These are phyloP conservation scores for Stylonectria norvegica DNA, from an alignment of 2,329 filamentous ascomycete genomes.

Conservation along the genomic window DNA sequence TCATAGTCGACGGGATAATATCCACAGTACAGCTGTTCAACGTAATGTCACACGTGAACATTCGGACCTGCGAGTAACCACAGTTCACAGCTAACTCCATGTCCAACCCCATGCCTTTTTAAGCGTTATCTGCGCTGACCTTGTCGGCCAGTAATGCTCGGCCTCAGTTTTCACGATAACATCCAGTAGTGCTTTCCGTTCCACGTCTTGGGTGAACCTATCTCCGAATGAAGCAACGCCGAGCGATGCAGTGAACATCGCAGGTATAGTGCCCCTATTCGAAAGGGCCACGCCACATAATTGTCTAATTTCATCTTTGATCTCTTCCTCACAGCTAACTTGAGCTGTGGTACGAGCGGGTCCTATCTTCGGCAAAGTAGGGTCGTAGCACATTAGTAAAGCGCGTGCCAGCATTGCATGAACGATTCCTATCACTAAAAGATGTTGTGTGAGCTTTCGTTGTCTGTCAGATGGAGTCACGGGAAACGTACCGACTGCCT, in stretches of 20 bases:
- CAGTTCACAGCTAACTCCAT: too few relatives aligned
- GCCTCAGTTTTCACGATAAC: constrained; percentile 46
- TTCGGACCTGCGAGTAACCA: too few relatives aligned
- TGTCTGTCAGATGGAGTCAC: neutral
- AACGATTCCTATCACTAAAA: constrained; percentile 54
- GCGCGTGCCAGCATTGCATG: constrained; percentile 58
- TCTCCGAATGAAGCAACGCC: constrained; percentile 51
- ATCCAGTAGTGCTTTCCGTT: constrained; percentile 47
- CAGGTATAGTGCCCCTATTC: constrained; percentile 54
- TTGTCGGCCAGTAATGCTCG: constrained; percentile 52
- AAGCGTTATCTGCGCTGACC: constrained; percentile 43
- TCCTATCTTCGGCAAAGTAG: constrained; percentile 49
- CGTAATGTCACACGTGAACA: too few relatives aligned
- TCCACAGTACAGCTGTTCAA: too few relatives aligned
- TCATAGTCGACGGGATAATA: too few relatives aligned
- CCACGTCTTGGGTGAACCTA: constrained; percentile 42
- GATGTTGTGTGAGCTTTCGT: neutral
- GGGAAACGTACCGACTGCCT: constrained; percentile 46
- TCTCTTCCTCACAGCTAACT: constrained; percentile 35
- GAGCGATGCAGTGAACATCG: constrained; percentile 55
- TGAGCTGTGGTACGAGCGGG: constrained; percentile 28
- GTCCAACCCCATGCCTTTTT: constrained; percentile 49
- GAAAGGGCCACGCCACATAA: constrained; percentile 58
- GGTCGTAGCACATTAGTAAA: constrained; percentile 55
- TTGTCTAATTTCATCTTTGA: constrained; percentile 46